These are phyloP conservation scores for Phoma herbarum DNA, from an alignment of 2,329 filamentous ascomycete genomes.

Conservation along the genomic window DNA sequence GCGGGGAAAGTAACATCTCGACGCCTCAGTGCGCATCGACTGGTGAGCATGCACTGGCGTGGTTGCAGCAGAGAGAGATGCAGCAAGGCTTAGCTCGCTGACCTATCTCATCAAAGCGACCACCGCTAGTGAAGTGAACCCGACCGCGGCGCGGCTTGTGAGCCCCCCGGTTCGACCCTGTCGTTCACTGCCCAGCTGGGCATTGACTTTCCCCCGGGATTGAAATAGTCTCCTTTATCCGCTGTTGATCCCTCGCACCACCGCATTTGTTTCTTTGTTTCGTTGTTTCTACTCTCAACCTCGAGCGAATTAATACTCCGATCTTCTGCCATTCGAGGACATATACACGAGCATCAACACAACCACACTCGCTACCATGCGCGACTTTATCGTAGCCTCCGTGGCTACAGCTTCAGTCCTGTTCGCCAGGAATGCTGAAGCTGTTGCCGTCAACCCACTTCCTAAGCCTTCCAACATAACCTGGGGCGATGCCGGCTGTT, in stretches of 20 bases:
- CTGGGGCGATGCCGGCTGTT: conserved; percentile 63
- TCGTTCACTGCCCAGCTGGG: conserved; percentile 32
- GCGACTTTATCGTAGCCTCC: conserved; percentile 40
- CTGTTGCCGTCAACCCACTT: conserved; percentile 63
- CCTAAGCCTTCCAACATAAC: conserved; percentile 63
- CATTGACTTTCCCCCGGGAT: conserved; percentile 20
- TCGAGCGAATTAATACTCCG: neutral
- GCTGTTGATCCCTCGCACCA: conserved; percentile 9
- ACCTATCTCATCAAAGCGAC: conserved; percentile 31
- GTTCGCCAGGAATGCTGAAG: conserved; percentile 51
- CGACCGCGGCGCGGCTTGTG: conserved; percentile 24
- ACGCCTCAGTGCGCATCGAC: conserved; percentile 29
- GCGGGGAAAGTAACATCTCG: conserved; percentile 42
- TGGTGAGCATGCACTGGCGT: conserved; percentile 19
- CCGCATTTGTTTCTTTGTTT: conserved; percentile 18
- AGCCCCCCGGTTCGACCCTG: conserved; percentile 21
- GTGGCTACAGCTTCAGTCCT: conserved; percentile 45
- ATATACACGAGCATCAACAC: neutral
- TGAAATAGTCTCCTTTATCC: conserved; percentile 37
- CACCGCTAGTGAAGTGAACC: conserved; percentile 27
- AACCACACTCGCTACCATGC: conserved; percentile 34
- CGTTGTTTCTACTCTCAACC: conserved; percentile 14
- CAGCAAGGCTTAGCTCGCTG: conserved; percentile 42
- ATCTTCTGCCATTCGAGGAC: neutral
- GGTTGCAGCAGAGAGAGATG: conserved; percentile 35